Percentiles rank a stretch among this genome's conserved stretches.
Evolutionary conservation across 1,139 yeast species (phyloP).

Genomic region (Kodamaea fungicola): DNA sequence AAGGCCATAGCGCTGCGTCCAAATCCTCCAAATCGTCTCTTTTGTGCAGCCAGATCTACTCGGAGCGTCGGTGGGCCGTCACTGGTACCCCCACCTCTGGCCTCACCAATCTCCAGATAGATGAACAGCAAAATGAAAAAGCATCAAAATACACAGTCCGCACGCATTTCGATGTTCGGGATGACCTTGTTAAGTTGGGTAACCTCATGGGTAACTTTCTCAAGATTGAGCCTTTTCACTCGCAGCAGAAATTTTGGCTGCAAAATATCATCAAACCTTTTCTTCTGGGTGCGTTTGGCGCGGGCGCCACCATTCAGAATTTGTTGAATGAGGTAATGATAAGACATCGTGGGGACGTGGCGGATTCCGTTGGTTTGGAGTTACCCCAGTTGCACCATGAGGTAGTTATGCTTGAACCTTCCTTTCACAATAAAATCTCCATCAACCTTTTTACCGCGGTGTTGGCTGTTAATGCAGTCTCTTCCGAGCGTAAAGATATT

Average conservation of each 20-base stretch:
- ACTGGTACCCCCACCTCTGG: constrained; percentile 78
- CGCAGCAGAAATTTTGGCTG: constrained; percentile 47
- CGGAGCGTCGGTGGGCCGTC: constrained; percentile 70
- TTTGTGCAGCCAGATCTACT: constrained; percentile 44
- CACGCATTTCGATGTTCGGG: constrained; percentile 34
- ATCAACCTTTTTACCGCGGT: constrained; percentile 64
- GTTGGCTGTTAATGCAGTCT: constrained; percentile 68
- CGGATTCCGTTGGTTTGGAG: constrained; percentile 10
- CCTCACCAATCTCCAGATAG: constrained; percentile 55
- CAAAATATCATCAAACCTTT: constrained; percentile 48
- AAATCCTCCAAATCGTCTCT: constrained; percentile 47
- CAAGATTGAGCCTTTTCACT: constrained; percentile 56
- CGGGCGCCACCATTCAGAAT: constrained; percentile 35
- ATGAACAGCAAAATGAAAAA: constrained; percentile 35
- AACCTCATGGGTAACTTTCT: constrained; percentile 50
- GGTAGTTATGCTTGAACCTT: constrained; percentile 56
- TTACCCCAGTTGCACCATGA: constrained; percentile 60
- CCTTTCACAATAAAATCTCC: constrained; percentile 57
- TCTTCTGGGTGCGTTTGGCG: constrained; percentile 31
- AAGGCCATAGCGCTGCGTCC: constrained; percentile 63
- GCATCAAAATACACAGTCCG: constrained; percentile 29
- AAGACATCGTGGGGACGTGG: constrained; percentile 53
- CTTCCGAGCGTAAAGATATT: constrained; percentile 62
- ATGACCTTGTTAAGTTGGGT: constrained; percentile 55
- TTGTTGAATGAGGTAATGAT: constrained; percentile 48